These are phyloP conservation scores for Suillus plorans DNA, from an alignment of 768 basidiomycete genomes.

Conservation along the genomic window DNA sequence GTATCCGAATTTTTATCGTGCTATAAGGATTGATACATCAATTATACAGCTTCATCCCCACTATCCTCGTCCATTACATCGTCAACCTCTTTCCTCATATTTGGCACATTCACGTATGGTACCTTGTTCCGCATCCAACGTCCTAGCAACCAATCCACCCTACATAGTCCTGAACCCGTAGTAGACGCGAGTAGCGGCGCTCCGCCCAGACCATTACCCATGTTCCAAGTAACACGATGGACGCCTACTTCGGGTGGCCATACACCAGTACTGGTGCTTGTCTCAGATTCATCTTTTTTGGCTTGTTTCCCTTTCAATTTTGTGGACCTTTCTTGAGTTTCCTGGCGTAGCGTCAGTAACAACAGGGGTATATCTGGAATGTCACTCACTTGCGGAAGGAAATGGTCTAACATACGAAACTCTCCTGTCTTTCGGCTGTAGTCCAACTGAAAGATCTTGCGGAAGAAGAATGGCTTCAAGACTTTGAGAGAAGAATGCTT, in stretches of 20 bases:
- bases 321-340: slow-evolving; percentile 41
- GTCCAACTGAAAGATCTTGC: slow-evolving; percentile 85
- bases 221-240: slow-evolving; percentile 82
- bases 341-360: slow-evolving; percentile 32
- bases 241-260: slow-evolving; percentile 83
- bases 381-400: slow-evolving; percentile 64
- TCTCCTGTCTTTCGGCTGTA: slow-evolving; percentile 74
- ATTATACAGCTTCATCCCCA: slow-evolving; percentile 18
- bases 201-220: slow-evolving; percentile 60
- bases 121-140: slow-evolving; percentile 65
- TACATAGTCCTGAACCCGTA: slow-evolving; percentile 81
- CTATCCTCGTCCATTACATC: slow-evolving; percentile 39
- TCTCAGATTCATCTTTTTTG: slow-evolving; percentile 22
- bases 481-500: slow-evolving; percentile 1
- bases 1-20: too few relatives aligned
- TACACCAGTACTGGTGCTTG: slow-evolving; percentile 51
- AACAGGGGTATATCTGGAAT: background rate
- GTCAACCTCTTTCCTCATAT: slow-evolving; percentile 59
- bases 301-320: slow-evolving; percentile 35
- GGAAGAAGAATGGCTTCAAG: slow-evolving; percentile 68
- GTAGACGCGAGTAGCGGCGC: slow-evolving; percentile 71
- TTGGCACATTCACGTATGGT: slow-evolving; percentile 64
- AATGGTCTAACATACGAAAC: slow-evolving; percentile 86
- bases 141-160: slow-evolving; percentile 82
- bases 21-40: too few relatives aligned